Evolutionary conservation across 2,329 filamentous ascomycete species (phyloP), one percentile per base, ranked within the genome.

Genomic region (Leptographium galeiforme): DNA sequence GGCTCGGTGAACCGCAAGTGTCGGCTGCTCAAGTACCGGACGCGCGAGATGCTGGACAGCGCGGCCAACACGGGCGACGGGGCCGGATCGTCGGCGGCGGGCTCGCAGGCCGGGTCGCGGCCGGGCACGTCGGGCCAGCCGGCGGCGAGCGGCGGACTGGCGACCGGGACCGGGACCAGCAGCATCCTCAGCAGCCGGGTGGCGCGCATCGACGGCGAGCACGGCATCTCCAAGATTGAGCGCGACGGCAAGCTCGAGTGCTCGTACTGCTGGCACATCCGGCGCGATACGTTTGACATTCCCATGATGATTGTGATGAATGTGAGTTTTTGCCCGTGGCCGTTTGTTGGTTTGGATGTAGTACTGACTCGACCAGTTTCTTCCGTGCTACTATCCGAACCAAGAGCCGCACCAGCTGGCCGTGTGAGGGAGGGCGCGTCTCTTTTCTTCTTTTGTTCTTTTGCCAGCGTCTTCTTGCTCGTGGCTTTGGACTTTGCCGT

Each of bases 221-320:
- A 86, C 57, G 89, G 87, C 11, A 91, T 95, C 68, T 85, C 85
- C 53, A 81, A 82, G 63, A 77, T 95, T 14, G 88, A 87, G 63
- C 85, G 82, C 64, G 89, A 95, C 63, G 91, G 90, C 52, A 90
- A 93, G 69, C 86, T 97, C 54, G 87, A 95, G 65, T 96, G 90
- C 72, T 89, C 87, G 62, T 95, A 94, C 70, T 95, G 88, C 72
- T 97, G 91, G 90, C 91, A 88, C 58, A 90, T 97, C 57, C 95
- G 95, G 72, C 78, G 91, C 58, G 93, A 98, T 68, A 88, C 93
- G 43, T 97, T 97, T 71, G 91, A 97, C 71, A 95, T 97, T 68
- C 93, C 93, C 25, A 95, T 96, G 89, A 76, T 97, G 72, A 94
- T 97, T 68, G 87, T 96, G 64, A 91, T 97, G 74, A 96, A 96